Evolutionary conservation across 2,329 filamentous ascomycete species (phyloP), one percentile per base, ranked within the genome.

Genomic region (Ophiostoma perfectum): DNA sequence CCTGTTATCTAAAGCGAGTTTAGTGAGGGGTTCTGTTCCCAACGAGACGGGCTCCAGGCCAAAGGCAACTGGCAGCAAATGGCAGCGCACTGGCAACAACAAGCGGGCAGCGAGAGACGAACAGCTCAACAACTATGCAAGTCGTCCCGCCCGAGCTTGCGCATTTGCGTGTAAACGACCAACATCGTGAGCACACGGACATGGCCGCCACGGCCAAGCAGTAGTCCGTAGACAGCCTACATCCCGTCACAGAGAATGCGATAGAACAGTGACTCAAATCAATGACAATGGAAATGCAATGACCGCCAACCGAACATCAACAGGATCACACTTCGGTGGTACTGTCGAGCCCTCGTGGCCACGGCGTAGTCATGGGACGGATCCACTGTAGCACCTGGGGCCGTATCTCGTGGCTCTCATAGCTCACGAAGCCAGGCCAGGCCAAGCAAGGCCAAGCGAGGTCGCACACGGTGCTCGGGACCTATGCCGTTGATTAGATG

Each of bases 371-470:
- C 55, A 38, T 60, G 55, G 27, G 27, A 60, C 55, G 6, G 55
- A 39, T 60, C 55, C 55, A 60, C 55, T 60, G 49, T 55, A 55
- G 49, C 49, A 18, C 18, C 18, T 38, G 27, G 55, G 14, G 58
- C 38, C 36, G 58, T 41, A 16, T n/a, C 58, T 62, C 36, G 58
- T 62, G 36, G 58, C 36, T 55, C 49, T 55, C 36, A 41, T 62
- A 6, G 38, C 38, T 16, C 6, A 12, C 8, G 38, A n/a, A 36
- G 55, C 58, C 36, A 41, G 58, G 58, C 36, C 58, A n/a, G 36
- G 36, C 58, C 58, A 62, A 62, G 58, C 58, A 62, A 2, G 38
- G 58, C 58, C 58, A 39, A 62, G 58, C 58, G 58, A 62, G 38
- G 14, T 62, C 58, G 58, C 58, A 41, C 58, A 41, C 36, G 38